A percentile compares a stretch with the other conserved stretches of the same genome.
Evolutionary conservation across 169 alveolate genomes (phyloP).

Genomic region (Plasmodium relictum): DNA sequence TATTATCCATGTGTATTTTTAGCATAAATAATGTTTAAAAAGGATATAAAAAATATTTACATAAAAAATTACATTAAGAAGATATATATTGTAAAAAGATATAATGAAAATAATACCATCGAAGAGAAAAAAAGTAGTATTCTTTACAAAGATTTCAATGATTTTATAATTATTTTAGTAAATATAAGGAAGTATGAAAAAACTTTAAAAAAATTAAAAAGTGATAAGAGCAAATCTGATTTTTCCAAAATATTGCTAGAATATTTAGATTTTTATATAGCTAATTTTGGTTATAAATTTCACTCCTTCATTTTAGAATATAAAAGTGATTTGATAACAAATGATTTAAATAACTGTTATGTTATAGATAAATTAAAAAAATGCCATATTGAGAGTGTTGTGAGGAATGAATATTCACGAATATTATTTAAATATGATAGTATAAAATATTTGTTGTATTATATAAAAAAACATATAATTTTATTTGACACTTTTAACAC

Average conservation of each 20-base stretch:
- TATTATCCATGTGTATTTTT: slow-evolving; percentile 1
- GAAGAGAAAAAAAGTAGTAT: slow-evolving; percentile 54
- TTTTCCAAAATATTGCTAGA: slow-evolving; percentile 31
- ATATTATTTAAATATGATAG: slow-evolving; percentile 48
- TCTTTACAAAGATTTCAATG: slow-evolving; percentile 48
- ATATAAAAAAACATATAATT: slow-evolving; percentile 28
- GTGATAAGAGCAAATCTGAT: neutral
- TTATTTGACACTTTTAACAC: slow-evolving; percentile 14
- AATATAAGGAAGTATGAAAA: slow-evolving; percentile 69
- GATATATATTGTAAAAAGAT: slow-evolving; percentile 58
- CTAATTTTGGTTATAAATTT: slow-evolving; percentile 62
- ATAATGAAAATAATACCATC: slow-evolving; percentile 25
- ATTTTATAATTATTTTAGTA: slow-evolving; percentile 40
- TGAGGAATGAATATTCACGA: slow-evolving; percentile 44
- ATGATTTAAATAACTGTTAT: slow-evolving; percentile 47
- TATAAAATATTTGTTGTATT: slow-evolving; percentile 41
- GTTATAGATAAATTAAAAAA: slow-evolving; percentile 32
- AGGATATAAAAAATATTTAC: slow-evolving; percentile 44
- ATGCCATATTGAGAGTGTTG: slow-evolving; percentile 36
- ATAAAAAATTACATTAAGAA: slow-evolving; percentile 47
- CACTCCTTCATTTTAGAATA: slow-evolving; percentile 70
- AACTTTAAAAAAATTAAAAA: slow-evolving; percentile 39
- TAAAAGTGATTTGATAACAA: neutral
- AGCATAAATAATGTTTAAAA: slow-evolving; percentile 50
- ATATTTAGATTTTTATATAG: slow-evolving; percentile 48